Evolutionary conservation across 2,329 filamentous ascomycete genomes (phyloP).

Genomic region (Diaporthe ilicicola): DNA sequence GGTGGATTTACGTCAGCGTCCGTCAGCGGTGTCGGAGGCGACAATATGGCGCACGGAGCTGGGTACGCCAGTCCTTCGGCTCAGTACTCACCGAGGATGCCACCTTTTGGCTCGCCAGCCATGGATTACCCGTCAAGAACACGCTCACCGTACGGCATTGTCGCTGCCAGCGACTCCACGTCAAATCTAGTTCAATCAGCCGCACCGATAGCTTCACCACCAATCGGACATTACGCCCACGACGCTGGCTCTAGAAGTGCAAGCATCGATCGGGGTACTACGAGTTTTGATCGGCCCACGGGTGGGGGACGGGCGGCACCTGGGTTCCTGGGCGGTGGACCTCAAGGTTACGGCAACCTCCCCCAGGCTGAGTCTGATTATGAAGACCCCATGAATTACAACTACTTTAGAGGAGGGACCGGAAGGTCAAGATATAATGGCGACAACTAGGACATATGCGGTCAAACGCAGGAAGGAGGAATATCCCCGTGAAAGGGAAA

Average conservation of each 20-base stretch:
- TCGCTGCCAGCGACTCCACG: conserved; percentile 27
- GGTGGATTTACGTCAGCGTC: conserved; percentile 39
- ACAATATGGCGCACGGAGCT: not conserved
- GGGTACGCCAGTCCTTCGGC: conserved; percentile 19
- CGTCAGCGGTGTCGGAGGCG: conserved; percentile 30
- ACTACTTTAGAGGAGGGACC: conserved; percentile 61
- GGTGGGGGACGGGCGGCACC: conserved; percentile 39
- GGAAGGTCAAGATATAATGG: conserved; percentile 16
- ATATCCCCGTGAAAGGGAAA: not conserved
- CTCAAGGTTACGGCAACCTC: conserved; percentile 66
- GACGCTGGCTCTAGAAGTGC: conserved; percentile 41
- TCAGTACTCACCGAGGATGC: conserved; percentile 12
- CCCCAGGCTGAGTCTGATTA: conserved; percentile 59
- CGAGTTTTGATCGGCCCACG: conserved; percentile 37
- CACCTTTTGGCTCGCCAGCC: conserved; percentile 29
- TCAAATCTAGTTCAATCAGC: conserved; percentile 32
- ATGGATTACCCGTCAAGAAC: conserved; percentile 31
- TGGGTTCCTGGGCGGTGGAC: conserved; percentile 62
- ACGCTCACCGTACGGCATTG: conserved; percentile 30
- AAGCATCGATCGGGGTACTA: conserved; percentile 41
- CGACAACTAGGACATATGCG: not conserved
- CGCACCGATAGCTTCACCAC: conserved; percentile 31
- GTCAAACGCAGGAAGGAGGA: not conserved
- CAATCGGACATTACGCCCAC: conserved; percentile 38
- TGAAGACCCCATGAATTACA: conserved; percentile 60